Evolutionary conservation across 805 yeast species (phyloP).

Genomic region (Wickerhamiella vanderwaltii): DNA sequence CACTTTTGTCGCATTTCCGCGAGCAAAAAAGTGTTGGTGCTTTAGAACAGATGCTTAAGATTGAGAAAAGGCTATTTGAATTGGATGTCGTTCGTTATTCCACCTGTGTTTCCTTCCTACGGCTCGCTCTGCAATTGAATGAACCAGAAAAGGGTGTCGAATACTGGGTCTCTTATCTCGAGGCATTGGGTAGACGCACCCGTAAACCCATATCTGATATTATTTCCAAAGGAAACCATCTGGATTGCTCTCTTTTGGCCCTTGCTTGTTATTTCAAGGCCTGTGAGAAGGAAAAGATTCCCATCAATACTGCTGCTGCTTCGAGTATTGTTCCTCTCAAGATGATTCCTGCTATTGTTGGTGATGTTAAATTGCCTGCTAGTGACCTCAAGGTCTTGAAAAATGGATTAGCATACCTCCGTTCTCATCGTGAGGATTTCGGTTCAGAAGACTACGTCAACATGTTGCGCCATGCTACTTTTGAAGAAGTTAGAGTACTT

Average conservation of each 20-base stretch:
- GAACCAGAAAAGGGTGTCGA: slow-evolving; percentile 23
- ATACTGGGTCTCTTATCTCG: slow-evolving; percentile 27
- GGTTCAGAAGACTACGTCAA: slow-evolving; percentile 18
- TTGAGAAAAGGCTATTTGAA: slow-evolving; percentile 6
- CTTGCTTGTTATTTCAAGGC: slow-evolving; percentile 25
- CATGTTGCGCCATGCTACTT: slow-evolving; percentile 19
- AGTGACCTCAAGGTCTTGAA: slow-evolving; percentile 10
- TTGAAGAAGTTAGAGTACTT: slow-evolving; percentile 19
- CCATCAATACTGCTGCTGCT: slow-evolving; percentile 18
- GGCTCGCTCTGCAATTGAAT: slow-evolving; percentile 20
- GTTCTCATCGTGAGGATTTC: slow-evolving; percentile 17
- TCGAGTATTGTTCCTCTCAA: slow-evolving; percentile 23
- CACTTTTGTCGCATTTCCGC: background rate
- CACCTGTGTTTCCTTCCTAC: slow-evolving; percentile 19
- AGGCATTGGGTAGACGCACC: slow-evolving; percentile 18
- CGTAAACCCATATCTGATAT: slow-evolving; percentile 11
- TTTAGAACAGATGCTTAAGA: background rate
- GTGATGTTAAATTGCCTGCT: slow-evolving; percentile 1
- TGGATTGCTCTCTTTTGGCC: slow-evolving; percentile 26
- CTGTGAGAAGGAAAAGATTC: slow-evolving; percentile 14
- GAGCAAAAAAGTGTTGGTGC: background rate
- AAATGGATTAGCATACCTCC: slow-evolving; percentile 16
- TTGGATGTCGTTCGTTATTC: slow-evolving; percentile 12
- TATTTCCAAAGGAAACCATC: slow-evolving; percentile 19
- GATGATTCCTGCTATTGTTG: slow-evolving; percentile 19